A percentile compares a stretch with the other conserved stretches of the same genome.
These are phyloP conservation scores for Macrocystidia cucumis DNA, from an alignment of 1,284 basidiomycete species.

Conservation along the genomic window DNA sequence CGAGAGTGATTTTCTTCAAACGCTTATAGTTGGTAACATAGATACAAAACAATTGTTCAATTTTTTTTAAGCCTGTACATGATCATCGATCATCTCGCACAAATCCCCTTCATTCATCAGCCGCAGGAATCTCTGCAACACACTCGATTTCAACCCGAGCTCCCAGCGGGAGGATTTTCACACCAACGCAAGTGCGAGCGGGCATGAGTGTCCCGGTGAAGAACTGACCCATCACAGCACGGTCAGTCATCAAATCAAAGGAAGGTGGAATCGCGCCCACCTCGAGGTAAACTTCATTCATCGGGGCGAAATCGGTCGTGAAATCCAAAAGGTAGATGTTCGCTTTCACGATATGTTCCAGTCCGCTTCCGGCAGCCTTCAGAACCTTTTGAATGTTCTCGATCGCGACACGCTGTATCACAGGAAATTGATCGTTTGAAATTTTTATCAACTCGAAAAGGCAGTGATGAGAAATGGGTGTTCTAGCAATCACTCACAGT, in stretches of 20 bases:
- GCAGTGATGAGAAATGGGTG: background rate
- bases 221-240: too few species aligned
- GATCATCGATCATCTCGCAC: background rate
- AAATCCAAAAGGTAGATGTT: slow-evolving; percentile 53
- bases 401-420: slow-evolving; percentile 42
- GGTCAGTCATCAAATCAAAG: background rate
- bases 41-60: too few species aligned
- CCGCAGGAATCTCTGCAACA: slow-evolving; percentile 40
- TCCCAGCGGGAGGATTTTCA: slow-evolving; percentile 48
- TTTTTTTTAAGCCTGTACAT: background rate
- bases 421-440: background rate
- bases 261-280: slow-evolving; percentile 19
- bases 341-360: slow-evolving; percentile 54
- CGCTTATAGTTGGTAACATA: too few species aligned
- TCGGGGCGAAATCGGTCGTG: slow-evolving; percentile 36
- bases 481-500: slow-evolving; percentile 28
- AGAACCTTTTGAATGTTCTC: slow-evolving; percentile 52
- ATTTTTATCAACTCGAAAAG: too few species aligned
- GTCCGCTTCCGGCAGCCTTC: slow-evolving; percentile 49
- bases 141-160: slow-evolving; percentile 65
- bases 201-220: slow-evolving; percentile 44
- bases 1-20: too few species aligned
- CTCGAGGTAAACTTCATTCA: slow-evolving; percentile 48
- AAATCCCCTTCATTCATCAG: background rate
- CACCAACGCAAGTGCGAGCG: slow-evolving; percentile 61